phyloP scores from a whole-genome alignment of 2,329 filamentous ascomycete species.

The Xylariaceae sp. region DNA sequence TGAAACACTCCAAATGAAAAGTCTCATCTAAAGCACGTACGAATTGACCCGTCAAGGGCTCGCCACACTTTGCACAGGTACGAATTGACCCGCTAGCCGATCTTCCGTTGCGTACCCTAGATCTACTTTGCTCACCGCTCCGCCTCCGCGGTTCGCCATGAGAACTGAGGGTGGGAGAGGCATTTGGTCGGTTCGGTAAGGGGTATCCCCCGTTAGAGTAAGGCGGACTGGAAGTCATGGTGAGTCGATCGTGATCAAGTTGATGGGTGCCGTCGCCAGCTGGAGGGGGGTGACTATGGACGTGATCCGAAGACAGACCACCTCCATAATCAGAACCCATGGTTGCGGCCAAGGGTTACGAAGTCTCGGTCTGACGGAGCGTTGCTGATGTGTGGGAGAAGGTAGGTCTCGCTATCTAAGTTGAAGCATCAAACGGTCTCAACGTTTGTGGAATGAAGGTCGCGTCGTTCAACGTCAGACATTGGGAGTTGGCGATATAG shows the following conservation, averaged over 20 bases:
- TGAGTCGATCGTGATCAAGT: slow-evolving; percentile 33
- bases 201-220: slow-evolving; percentile 30
- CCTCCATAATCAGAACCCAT: slow-evolving; percentile 36
- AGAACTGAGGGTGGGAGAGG: slow-evolving; percentile 38
- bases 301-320: slow-evolving; percentile 34
- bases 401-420: slow-evolving; percentile 18
- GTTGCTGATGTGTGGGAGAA: slow-evolving; percentile 1
- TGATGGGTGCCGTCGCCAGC: slow-evolving; percentile 30
- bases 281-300: slow-evolving; percentile 31
- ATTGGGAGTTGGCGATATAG: slow-evolving; percentile 28
- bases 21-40: slow-evolving; percentile 90
- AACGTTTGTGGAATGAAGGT: slow-evolving; percentile 21
- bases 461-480: slow-evolving; percentile 32
- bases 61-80: slow-evolving; percentile 81
- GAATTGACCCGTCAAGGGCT: slow-evolving; percentile 88
- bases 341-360: slow-evolving; percentile 26
- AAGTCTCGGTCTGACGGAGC: neutral
- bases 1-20: slow-evolving; percentile 97
- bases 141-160: slow-evolving; percentile 46
- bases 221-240: slow-evolving; percentile 34
- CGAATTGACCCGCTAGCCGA: slow-evolving; percentile 58
- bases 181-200: slow-evolving; percentile 32
- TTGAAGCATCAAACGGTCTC: slow-evolving; percentile 23
- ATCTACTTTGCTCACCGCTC: slow-evolving; percentile 56
- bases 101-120: slow-evolving; percentile 50